phyloP scores from a whole-genome alignment of 2,329 filamentous ascomycete genomes.

The Gaeumannomyces sp. region DNA sequence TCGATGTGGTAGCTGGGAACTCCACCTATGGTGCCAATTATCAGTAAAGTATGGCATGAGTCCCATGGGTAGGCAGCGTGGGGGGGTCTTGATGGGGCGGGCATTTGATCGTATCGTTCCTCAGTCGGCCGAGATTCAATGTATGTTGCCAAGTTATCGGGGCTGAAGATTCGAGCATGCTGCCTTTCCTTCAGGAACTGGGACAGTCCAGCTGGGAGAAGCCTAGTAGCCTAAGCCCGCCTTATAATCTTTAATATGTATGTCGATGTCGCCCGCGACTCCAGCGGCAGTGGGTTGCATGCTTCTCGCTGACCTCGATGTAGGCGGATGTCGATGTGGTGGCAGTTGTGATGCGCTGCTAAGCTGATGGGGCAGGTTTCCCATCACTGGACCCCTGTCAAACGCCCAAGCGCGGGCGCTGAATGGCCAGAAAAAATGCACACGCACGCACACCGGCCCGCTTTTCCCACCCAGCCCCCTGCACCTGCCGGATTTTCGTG shows the following conservation, averaged over 20 bases:
- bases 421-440: neutral
- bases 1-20: conserved; percentile 32
- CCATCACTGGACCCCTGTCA: neutral
- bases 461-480: conserved; percentile 2
- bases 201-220: neutral
- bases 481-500: conserved; percentile 5
- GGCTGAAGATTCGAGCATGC: neutral
- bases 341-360: too few species aligned
- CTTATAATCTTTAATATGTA: too few species aligned
- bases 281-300: too few species aligned
- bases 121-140: too few species aligned
- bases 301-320: too few species aligned
- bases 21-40: conserved; percentile 31
- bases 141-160: neutral
- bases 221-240: neutral
- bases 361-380: neutral
- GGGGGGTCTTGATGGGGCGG: neutral
- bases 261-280: too few species aligned
- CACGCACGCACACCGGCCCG: too few species aligned
- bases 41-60: neutral
- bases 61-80: too few species aligned
- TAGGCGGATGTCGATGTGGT: too few species aligned
- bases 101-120: too few species aligned
- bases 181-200: too few species aligned
- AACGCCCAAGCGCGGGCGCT: too few species aligned